Percentiles rank a stretch among this genome's conserved stretches.
Conservation (phyloP, 176 grass and related monocot species). For the Elaeis guineensis region DNA sequence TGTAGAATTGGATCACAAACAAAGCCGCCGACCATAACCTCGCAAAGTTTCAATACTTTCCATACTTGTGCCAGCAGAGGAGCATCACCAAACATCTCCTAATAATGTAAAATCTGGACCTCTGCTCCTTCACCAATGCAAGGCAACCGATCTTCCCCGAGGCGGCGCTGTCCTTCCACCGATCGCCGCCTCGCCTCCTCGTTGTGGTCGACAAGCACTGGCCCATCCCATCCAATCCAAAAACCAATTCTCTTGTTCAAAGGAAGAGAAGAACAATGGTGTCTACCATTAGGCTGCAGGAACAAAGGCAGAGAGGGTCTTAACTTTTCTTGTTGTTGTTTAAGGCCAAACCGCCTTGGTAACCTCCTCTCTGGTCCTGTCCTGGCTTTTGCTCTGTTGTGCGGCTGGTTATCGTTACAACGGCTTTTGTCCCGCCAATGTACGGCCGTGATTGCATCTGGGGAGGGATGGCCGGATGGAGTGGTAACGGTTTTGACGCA, state of each 20-base stretch:
- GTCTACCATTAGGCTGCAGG: neutral
- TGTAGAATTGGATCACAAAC: too few relatives aligned
- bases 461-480: too few relatives aligned
- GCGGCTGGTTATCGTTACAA: neutral
- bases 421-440: neutral
- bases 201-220: conserved; percentile 14
- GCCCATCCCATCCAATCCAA: conserved; percentile 5
- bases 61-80: conserved; percentile 47
- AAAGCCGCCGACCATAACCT: too few relatives aligned
- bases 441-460: neutral
- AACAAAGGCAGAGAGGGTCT: too few relatives aligned
- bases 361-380: neutral
- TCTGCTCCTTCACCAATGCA: conserved; percentile 29
- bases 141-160: conserved; percentile 6
- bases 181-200: neutral
- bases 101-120: conserved; percentile 44
- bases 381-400: too few relatives aligned
- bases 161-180: neutral
- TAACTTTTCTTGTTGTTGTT: neutral
- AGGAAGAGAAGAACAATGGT: neutral
- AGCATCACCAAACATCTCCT: conserved; percentile 37
- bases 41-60: conserved; percentile 13
- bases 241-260: too few relatives aligned
- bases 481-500: too few relatives aligned
- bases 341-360: neutral